phyloP scores from a whole-genome alignment of 495 filamentous ascomycete genomes.

The Sordaria brevicollis region DNA sequence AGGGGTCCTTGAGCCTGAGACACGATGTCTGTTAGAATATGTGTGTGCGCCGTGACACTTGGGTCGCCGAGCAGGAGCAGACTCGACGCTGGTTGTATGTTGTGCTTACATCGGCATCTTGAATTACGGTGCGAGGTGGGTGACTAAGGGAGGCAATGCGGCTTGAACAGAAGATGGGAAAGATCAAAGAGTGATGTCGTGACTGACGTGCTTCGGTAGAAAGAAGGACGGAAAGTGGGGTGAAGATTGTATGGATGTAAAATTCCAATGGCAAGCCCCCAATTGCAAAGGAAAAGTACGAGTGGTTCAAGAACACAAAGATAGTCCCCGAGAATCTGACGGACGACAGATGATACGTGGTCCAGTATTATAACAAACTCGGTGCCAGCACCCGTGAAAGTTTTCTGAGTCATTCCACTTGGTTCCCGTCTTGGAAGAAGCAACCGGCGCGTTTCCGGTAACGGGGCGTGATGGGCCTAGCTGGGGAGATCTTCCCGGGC shows the following conservation, averaged over 20 bases:
- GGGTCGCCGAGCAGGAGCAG: background rate
- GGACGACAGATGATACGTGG: background rate
- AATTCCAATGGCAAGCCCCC: background rate
- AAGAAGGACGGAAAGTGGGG: slow-evolving; percentile 3
- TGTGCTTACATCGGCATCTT: slow-evolving; percentile 29
- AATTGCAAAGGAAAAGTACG: background rate
- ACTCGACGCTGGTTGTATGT: background rate
- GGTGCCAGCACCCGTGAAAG: background rate
- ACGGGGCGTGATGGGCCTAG: background rate
- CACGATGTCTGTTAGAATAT: slow-evolving; percentile 5
- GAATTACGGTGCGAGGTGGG: background rate
- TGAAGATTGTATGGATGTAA: background rate
- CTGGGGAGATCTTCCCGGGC: background rate
- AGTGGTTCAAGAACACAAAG: background rate
- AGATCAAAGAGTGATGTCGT: background rate
- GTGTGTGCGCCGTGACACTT: slow-evolving; percentile 11
- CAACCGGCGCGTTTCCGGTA: background rate
- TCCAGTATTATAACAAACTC: background rate
- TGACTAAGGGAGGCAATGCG: slow-evolving; percentile 1
- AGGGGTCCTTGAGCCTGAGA: slow-evolving; percentile 85
- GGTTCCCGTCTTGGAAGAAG: background rate
- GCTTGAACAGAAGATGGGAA: background rate
- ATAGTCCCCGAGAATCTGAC: background rate
- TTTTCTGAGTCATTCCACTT: background rate
- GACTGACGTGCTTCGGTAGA: background rate